Evolutionary conservation across 2,329 filamentous ascomycete species (phyloP).

Genomic region (Apiospora phragmitis): DNA sequence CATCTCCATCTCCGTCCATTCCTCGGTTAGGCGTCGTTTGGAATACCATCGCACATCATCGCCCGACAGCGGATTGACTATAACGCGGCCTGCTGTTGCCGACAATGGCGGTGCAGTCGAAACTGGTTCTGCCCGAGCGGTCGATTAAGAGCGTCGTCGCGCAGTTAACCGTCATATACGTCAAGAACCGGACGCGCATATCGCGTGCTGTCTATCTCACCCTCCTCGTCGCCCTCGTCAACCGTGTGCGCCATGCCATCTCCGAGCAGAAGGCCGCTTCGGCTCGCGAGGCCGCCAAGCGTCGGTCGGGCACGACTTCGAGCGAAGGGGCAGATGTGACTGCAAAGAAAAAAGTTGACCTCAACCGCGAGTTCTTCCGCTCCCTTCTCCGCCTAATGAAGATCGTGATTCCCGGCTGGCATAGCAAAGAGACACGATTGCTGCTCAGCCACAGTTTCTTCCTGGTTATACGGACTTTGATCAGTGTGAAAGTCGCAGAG

Average conservation of each 20-base stretch:
- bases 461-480: conserved; percentile 83
- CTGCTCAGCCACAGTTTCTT: conserved; percentile 92
- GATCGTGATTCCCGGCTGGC: conserved; percentile 90
- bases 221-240: conserved; percentile 75
- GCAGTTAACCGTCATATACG: conserved; percentile 70
- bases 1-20: not conserved
- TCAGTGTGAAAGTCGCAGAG: conserved; percentile 94
- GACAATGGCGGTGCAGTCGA: conserved; percentile 78
- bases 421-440: conserved; percentile 82
- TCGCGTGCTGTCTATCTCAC: conserved; percentile 83
- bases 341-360: conserved; percentile 71
- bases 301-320: conserved; percentile 53
- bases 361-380: conserved; percentile 81
- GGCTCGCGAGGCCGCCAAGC: conserved; percentile 62
- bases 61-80: not conserved
- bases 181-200: conserved; percentile 77
- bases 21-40: not conserved
- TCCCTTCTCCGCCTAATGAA: conserved; percentile 75
- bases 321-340: conserved; percentile 32
- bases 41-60: not conserved
- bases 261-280: conserved; percentile 89
- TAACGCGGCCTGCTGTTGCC: conserved; percentile 2
- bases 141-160: conserved; percentile 66
- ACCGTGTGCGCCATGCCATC: conserved; percentile 88
- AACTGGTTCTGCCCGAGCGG: conserved; percentile 63